Percentiles rank a stretch among this genome's conserved stretches.
phyloP scores from a whole-genome alignment of 495 filamentous ascomycete species.

The Mycothermus thermophilus region DNA sequence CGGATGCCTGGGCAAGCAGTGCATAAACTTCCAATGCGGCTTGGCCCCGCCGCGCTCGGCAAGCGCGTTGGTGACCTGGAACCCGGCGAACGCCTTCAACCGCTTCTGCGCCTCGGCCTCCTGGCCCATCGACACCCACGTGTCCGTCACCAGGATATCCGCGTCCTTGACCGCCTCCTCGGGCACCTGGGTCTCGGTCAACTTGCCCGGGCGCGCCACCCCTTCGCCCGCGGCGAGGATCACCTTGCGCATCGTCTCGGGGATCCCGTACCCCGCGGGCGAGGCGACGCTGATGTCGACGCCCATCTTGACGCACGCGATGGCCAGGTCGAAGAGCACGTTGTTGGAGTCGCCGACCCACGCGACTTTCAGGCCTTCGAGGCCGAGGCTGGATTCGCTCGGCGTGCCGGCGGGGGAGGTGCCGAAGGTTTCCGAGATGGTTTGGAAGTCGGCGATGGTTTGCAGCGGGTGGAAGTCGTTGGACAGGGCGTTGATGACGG shows the following conservation, averaged over 20 bases:
- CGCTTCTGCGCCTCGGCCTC: slow-evolving; percentile 66
- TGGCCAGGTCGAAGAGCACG: slow-evolving; percentile 84
- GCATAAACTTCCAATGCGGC: slow-evolving; percentile 92
- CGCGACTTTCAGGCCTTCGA: slow-evolving; percentile 75
- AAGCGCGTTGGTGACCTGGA: slow-evolving; percentile 73
- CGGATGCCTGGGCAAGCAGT: slow-evolving; percentile 85
- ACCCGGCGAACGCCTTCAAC: slow-evolving; percentile 71
- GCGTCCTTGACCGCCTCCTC: slow-evolving; percentile 82
- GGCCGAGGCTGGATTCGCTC: slow-evolving; percentile 39
- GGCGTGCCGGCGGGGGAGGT: slow-evolving; percentile 37
- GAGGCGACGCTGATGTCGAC: slow-evolving; percentile 76
- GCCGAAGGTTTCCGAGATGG: slow-evolving; percentile 61
- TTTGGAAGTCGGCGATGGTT: slow-evolving; percentile 82
- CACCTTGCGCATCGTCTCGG: slow-evolving; percentile 49
- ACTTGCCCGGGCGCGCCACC: slow-evolving; percentile 44
- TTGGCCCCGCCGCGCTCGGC: slow-evolving; percentile 78
- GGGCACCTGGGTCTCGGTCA: slow-evolving; percentile 62
- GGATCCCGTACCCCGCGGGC: slow-evolving; percentile 69
- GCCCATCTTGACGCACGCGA: slow-evolving; percentile 72
- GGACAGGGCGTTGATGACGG: slow-evolving; percentile 88
- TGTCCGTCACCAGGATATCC: slow-evolving; percentile 87
- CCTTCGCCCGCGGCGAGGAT: slow-evolving; percentile 48
- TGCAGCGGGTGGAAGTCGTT: slow-evolving; percentile 85
- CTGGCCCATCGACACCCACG: slow-evolving; percentile 96
- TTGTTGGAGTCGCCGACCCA: slow-evolving; percentile 98